Evolutionary conservation across 805 yeast genomes (phyloP).

Genomic region (Danielia oregonensis): DNA sequence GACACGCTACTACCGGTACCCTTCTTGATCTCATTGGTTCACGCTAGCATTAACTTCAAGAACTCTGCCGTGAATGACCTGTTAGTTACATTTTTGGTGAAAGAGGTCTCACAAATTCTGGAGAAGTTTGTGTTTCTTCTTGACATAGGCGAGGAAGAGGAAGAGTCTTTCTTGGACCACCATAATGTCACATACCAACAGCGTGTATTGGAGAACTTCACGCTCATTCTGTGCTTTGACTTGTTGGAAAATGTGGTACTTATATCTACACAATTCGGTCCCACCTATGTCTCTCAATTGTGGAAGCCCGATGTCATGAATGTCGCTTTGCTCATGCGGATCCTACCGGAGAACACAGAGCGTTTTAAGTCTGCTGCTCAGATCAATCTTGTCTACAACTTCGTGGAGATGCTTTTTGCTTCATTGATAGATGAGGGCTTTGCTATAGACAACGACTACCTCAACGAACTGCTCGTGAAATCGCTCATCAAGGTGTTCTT

Average conservation of each 20-base stretch:
- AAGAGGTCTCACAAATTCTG: conserved; percentile 15
- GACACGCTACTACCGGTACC: conserved; percentile 46
- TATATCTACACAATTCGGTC: conserved; percentile 23
- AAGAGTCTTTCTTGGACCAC: conserved; percentile 25
- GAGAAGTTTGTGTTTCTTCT: conserved; percentile 21
- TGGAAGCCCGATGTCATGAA: conserved; percentile 30
- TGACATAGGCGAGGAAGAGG: conserved; percentile 22
- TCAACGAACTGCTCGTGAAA: conserved; percentile 13
- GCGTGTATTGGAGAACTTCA: conserved; percentile 48
- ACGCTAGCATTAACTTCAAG: conserved; percentile 53
- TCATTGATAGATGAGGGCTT: conserved; percentile 34
- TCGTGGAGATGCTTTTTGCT: conserved; percentile 50
- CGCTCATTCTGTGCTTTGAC: conserved; percentile 51
- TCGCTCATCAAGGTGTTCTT: conserved; percentile 34
- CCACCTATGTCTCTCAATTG: conserved; percentile 13
- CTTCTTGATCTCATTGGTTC: conserved; percentile 54
- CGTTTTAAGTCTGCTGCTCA: conserved; percentile 36
- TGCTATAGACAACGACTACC: conserved; percentile 15
- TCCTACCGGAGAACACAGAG: conserved; percentile 49
- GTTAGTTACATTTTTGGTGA: conserved; percentile 21
- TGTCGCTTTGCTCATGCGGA: conserved; percentile 29
- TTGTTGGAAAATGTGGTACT: conserved; percentile 46
- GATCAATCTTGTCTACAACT: conserved; percentile 46
- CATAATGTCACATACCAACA: conserved; percentile 25
- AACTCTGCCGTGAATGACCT: conserved; percentile 53